Base-by-base conservation (phyloP, 495 filamentous ascomycete species). In the Pyrenula massariospora region DNA sequence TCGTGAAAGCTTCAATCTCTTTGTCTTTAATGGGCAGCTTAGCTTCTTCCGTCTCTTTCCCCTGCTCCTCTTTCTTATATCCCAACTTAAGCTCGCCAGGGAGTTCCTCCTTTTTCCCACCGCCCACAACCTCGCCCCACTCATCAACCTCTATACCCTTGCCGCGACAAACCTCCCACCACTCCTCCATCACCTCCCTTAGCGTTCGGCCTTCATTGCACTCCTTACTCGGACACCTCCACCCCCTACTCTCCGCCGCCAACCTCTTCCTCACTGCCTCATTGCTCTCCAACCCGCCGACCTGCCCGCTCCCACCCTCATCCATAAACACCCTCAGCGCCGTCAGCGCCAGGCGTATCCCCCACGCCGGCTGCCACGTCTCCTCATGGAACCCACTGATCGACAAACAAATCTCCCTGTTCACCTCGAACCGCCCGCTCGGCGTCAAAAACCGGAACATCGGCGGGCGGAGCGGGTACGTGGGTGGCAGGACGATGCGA, bases 291-390 rank as follows among this genome's bases (percentile, higher is more conserved):
- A 96, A 71, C 2, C 93, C 93, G 1, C 93, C 93, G 0, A 98
- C 72, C 75, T 98, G 93, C 0, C 93, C 77, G 48, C 72, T 73
- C 63, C 79, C 80, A 2, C 72, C 71, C 22, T 63, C 63, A 21
- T 71, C 70, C 64, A 80, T 78, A 54, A 83, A 82, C 56, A 70
- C 73, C 25, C 77, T 65, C 48, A 82, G 74, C 3, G 76, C 77
- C 52, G 77, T 62, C 52, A 84, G 57, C 56, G 80, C 77, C 22
- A 77, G 80, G 48, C 93, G 78, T 5, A 98, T 83, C 0, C 93
- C 92, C 93, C 93, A 98, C 0, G 93, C 93, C 1, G 93, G 93
- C 78, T 95, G 91, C 93, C 93, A 98, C 22, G 86, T 92, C 71
- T 98, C 93, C 69, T 96, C 93, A 70, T 98, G 93, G 70, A 96